These are phyloP conservation scores for Salix purpurea DNA, from an alignment of 345 rosid species.

Conservation along the genomic window DNA sequence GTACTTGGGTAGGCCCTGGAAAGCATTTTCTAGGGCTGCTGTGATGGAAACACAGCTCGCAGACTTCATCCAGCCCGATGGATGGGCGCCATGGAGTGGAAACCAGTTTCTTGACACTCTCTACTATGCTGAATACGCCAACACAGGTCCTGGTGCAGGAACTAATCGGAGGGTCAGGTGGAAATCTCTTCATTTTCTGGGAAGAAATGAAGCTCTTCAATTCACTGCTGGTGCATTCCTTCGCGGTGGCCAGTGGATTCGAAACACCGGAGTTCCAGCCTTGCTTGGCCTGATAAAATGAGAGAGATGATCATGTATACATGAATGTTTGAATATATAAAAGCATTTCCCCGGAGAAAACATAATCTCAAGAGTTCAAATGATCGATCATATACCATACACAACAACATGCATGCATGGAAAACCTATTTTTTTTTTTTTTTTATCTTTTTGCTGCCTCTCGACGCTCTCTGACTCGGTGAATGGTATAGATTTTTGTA, in stretches of 20 bases:
- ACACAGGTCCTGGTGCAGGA: constrained; percentile 62
- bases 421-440: neutral
- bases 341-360: neutral
- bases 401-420: neutral
- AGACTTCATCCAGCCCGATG: constrained; percentile 59
- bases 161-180: constrained; percentile 47
- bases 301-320: neutral
- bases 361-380: neutral
- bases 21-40: constrained; percentile 47
- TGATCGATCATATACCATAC: neutral
- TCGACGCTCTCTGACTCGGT: neutral
- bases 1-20: constrained; percentile 84
- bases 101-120: constrained; percentile 31
- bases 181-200: constrained; percentile 42
- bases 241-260: constrained; percentile 40
- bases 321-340: neutral
- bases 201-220: constrained; percentile 25
- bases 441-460: neutral
- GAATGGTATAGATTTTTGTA: too few species aligned
- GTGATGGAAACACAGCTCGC: constrained; percentile 54
- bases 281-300: constrained; percentile 30
- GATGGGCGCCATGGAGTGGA: constrained; percentile 51
- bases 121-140: constrained; percentile 49
- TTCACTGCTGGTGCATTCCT: constrained; percentile 44
- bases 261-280: constrained; percentile 37